Evolutionary conservation across 2,329 filamentous ascomycete genomes (phyloP).

Genomic region (Claviceps digitariae): DNA sequence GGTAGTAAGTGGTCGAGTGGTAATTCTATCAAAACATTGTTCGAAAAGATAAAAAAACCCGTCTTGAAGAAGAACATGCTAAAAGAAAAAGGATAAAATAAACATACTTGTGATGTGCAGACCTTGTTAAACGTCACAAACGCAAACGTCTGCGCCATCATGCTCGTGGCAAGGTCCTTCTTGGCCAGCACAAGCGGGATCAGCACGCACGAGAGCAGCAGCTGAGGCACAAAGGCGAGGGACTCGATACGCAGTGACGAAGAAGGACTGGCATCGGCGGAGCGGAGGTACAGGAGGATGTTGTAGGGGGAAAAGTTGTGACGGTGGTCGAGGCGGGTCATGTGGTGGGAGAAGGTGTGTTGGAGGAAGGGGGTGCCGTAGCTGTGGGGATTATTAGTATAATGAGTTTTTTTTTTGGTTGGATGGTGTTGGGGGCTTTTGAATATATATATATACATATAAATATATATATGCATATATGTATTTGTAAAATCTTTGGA

Average conservation of each 20-base stretch:
- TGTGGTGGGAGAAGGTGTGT: slow-evolving; percentile 87
- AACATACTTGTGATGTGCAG: slow-evolving; percentile 79
- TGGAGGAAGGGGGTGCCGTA: slow-evolving; percentile 72
- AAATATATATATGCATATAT: no score
- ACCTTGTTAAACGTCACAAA: slow-evolving; percentile 99
- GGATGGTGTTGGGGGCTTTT: no score
- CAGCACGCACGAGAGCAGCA: slow-evolving; percentile 63
- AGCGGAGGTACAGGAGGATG: slow-evolving; percentile 74
- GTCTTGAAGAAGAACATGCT: neutral
- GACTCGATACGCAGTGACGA: slow-evolving; percentile 48
- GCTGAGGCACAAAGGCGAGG: slow-evolving; percentile 77
- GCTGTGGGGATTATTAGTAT: slow-evolving; percentile 23
- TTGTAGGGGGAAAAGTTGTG: slow-evolving; percentile 99
- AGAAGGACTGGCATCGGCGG: slow-evolving; percentile 39
- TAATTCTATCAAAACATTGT: no score
- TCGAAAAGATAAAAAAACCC: neutral
- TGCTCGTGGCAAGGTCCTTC: slow-evolving; percentile 64
- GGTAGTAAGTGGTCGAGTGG: no score
- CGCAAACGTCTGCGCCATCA: slow-evolving; percentile 92
- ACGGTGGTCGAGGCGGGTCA: slow-evolving; percentile 85
- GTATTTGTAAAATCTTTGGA: no score
- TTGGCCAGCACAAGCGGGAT: slow-evolving; percentile 69
- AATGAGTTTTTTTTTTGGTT: neutral
- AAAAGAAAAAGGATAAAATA: neutral
- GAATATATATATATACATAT: no score